Conservation (phyloP, 352 stramenopile genomes). For the Phytopythium ostracodes region DNA sequence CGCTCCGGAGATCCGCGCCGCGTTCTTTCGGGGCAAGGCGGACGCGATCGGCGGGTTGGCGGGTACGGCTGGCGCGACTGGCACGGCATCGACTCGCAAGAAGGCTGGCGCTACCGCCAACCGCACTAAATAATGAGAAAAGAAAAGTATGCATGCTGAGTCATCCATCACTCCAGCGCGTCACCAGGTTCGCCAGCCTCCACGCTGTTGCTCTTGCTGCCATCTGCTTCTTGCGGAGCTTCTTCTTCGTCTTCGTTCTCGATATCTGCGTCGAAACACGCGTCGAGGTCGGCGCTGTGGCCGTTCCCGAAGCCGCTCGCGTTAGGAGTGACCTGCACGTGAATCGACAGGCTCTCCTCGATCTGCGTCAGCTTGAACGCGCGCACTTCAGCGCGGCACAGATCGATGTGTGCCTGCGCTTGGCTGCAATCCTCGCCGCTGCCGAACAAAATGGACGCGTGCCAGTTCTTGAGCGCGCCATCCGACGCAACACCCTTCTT, state of each 20-base stretch:
- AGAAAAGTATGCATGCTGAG: not conserved
- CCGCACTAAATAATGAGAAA: not conserved
- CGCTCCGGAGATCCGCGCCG: constrained; percentile 43
- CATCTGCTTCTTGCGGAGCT: not conserved
- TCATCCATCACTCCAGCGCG: not conserved
- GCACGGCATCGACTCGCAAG: constrained; percentile 4
- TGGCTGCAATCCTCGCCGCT: constrained; percentile 57
- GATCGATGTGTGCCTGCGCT: constrained; percentile 65
- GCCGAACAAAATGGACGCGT: constrained; percentile 61
- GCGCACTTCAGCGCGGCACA: constrained; percentile 69
- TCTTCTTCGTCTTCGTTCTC: not conserved
- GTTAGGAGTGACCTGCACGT: constrained; percentile 46
- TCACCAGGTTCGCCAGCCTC: not conserved
- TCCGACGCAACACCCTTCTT: constrained; percentile 30
- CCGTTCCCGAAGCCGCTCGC: not conserved
- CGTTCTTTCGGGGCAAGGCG: constrained; percentile 55
- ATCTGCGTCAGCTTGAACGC: constrained; percentile 80
- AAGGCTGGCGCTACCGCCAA: not conserved
- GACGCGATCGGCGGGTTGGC: constrained; percentile 27
- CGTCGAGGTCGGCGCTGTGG: constrained; percentile 2
- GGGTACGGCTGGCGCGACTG: not conserved
- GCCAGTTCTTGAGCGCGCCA: constrained; percentile 42
- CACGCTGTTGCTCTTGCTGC: not conserved
- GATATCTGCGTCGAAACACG: not conserved
- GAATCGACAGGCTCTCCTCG: constrained; percentile 56